Evolutionary conservation across 78 protist species (phyloP), one percentile per base, ranked within the genome.

Genomic region (Dictyostelium intermedium): DNA sequence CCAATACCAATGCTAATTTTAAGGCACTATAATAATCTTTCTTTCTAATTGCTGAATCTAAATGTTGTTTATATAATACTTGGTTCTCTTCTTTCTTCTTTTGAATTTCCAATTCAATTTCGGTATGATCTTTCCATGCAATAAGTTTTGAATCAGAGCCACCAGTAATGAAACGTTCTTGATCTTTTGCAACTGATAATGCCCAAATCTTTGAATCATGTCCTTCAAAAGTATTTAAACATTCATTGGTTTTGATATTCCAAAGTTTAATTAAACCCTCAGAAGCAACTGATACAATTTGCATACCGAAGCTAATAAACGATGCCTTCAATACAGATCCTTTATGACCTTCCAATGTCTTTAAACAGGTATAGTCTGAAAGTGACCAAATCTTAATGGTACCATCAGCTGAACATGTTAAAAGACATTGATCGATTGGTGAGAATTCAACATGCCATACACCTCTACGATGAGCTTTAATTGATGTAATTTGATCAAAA

Each of bases 231-330:
- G 99, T 96, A 41, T 27, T 60, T 82, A 78, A 98, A 92, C 99
- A 98, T 84, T 97, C 99, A 60, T 25, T 77, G 20, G 98, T 96
- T 94, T 92, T 96, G 77, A 98, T 23, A 2, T 92, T 95, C 99
- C 99, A 98, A 32, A 98, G 85, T 92, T 98, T 97, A 43, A 98
- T 16, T 41, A 98, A 87, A 32, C 99, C 98, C 70, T 98, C 99
- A 1, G 95, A 6, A 14, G 97, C 97, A 13, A 86, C 23, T 25
- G 98, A 92, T 1, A 91, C 92, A 23, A 98, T 37, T 85, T 98
- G 99, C 96, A 91, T 74, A 43, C 99, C 99, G 16, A 69, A 30
- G 37, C 85, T 77, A 14, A 98, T 34, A 37, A 96, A 97, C 34
- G 78, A 37, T 3, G 95, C 92, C 43, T 50, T 81, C n/a, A 98